Evolutionary conservation across 768 basidiomycete species (phyloP).

Genomic region (Pulveroboletus ravenelii): DNA sequence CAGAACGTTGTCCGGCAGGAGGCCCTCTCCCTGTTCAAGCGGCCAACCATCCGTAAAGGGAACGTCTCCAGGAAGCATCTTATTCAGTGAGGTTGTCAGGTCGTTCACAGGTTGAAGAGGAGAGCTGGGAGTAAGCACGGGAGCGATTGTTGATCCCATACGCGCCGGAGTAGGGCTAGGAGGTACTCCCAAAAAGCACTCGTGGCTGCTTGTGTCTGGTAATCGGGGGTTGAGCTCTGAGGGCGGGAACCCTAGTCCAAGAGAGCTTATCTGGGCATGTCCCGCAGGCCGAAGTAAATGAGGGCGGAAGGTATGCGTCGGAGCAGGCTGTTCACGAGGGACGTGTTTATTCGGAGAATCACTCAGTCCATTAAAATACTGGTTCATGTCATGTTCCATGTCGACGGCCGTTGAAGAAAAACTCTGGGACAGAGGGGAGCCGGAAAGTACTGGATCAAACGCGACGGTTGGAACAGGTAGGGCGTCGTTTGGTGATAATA

Average conservation of each 20-base stretch:
- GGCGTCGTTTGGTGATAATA: neutral
- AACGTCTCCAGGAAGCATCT: neutral
- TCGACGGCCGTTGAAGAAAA: slow-evolving; percentile 6
- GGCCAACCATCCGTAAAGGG: slow-evolving; percentile 4
- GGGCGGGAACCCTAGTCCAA: slow-evolving; percentile 3
- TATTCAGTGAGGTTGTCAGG: slow-evolving; percentile 3
- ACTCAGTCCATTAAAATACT: slow-evolving; percentile 24
- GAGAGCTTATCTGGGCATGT: neutral
- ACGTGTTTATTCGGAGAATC: slow-evolving; percentile 18
- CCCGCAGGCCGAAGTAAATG: slow-evolving; percentile 2
- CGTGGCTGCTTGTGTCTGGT: slow-evolving; percentile 3
- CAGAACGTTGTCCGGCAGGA: neutral
- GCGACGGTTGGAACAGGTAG: neutral
- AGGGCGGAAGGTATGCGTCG: slow-evolving; percentile 8
- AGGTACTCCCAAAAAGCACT: slow-evolving; percentile 27
- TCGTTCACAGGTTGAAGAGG: neutral
- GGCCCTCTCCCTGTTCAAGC: slow-evolving; percentile 1
- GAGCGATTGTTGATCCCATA: neutral
- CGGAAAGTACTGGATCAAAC: neutral
- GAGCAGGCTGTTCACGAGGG: neutral
- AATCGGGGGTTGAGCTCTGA: slow-evolving; percentile 7
- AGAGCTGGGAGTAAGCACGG: neutral
- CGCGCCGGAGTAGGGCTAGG: slow-evolving; percentile 18
- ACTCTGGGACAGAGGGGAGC: neutral
- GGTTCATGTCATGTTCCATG: slow-evolving; percentile 22